Evolutionary conservation across 2,329 filamentous ascomycete genomes (phyloP).

Genomic region (Penicillium griseofulvum): DNA sequence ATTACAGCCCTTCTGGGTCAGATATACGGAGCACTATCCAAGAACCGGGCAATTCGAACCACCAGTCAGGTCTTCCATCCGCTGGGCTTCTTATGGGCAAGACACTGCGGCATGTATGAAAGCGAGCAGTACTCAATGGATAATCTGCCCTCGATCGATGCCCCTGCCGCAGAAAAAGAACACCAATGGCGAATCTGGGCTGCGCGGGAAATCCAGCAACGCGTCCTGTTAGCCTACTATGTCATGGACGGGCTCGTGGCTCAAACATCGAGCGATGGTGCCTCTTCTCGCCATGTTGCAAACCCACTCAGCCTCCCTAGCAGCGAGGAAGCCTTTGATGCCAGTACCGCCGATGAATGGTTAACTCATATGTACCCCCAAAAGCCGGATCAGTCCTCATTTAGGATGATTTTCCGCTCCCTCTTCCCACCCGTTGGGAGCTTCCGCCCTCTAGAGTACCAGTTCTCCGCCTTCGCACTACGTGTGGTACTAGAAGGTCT

Average conservation of each 20-base stretch:
- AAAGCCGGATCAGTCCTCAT: conserved; percentile 35
- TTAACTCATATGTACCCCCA: conserved; percentile 35
- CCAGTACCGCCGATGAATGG: conserved; percentile 43
- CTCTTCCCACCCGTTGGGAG: conserved; percentile 38
- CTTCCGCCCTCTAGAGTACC: conserved; percentile 30
- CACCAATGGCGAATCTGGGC: conserved; percentile 45
- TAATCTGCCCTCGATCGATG: conserved; percentile 35
- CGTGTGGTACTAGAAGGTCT: conserved; percentile 47
- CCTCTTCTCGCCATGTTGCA: conserved; percentile 44
- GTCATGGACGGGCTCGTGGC: conserved; percentile 47
- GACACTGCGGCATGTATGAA: conserved; percentile 47
- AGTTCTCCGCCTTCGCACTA: conserved; percentile 42
- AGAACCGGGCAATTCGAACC: conserved; percentile 43
- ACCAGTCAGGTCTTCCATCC: conserved; percentile 48
- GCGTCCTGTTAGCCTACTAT: conserved; percentile 46
- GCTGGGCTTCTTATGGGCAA: conserved; percentile 47
- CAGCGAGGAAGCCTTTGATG: conserved; percentile 43
- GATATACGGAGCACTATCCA: conserved; percentile 46
- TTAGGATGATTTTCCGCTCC: conserved; percentile 42
- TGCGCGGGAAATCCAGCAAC: conserved; percentile 46
- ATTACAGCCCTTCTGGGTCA: conserved; percentile 45
- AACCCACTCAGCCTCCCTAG: conserved; percentile 44
- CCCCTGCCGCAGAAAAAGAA: conserved; percentile 38
- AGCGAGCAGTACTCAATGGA: conserved; percentile 33
- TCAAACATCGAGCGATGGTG: conserved; percentile 44